Base-by-base conservation (phyloP, 441 rosid species). In the Erodium trifolium region DNA sequence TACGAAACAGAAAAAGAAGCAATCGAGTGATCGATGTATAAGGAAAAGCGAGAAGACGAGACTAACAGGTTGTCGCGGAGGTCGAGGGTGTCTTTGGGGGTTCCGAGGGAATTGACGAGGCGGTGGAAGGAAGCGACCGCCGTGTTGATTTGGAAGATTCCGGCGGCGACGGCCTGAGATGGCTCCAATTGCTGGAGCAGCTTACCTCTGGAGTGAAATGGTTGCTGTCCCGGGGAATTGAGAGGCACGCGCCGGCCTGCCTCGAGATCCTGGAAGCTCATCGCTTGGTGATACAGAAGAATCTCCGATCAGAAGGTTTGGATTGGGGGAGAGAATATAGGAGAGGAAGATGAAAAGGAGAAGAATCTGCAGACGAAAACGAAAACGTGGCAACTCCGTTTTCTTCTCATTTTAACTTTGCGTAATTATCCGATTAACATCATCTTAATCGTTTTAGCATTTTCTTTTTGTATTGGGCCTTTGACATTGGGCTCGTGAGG, bases 221-320 rank as follows among this genome's bases (percentile, higher is more conserved):
- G 53, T 65, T 66, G 17, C 11, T 68, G 16, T 8, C 69, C 37
- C 59, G 2, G 59, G 27, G 27, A 23, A n/a, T 51, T 14, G 17
- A 16, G 5, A 51, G 59, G 8, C 59, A 16, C 75, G 76, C 70
- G 29, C 51, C 14, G 60, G 34, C 89, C 87, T 69, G 84, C 82
- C 75, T 87, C 90, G 29, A 85, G 82, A 79, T 90, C 96, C 69
- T 85, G 90, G 74, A 90, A 86, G 77, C 96, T 88, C 96, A 90
- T 90, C 47, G 27, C 2, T 23, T 23, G 27, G 27, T 23, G 2
- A 23, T 23, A 23, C 1, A 23, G 27, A 2, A 23, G 27, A 23
- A 23, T 23, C 27, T 41, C 45, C 45, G 9, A 39, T 39, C 47
- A 41, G 47, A 41, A 11, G 10, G 2, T 23, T 23, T 23, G 27